A percentile compares a stretch with the other conserved stretches of the same genome.
These are phyloP conservation scores for Suillus ampliporus DNA, from an alignment of 768 basidiomycete species.

Conservation along the genomic window DNA sequence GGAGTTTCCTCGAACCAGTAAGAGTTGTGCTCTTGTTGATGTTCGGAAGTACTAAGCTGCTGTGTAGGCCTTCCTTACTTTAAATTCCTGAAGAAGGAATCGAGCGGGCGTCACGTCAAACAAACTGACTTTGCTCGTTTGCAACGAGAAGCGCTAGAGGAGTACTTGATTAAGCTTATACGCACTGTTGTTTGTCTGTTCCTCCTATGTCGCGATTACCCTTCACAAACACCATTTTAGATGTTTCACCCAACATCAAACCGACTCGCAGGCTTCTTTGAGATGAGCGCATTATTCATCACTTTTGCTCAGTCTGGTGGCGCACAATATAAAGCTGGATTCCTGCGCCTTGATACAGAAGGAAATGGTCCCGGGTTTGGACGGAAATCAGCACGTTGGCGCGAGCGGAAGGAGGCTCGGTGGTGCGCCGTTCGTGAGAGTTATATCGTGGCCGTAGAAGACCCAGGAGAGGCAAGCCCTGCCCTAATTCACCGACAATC, in stretches of 20 bases:
- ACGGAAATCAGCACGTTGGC: conserved; percentile 66
- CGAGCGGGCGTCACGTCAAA: conserved; percentile 54
- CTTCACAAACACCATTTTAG: conserved; percentile 43
- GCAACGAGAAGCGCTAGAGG: conserved; percentile 84
- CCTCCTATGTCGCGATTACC: conserved; percentile 11
- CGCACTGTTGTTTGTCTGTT: conserved; percentile 75
- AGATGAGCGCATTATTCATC: conserved; percentile 88
- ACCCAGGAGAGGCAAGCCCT: conserved; percentile 77
- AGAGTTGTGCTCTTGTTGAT: conserved; percentile 19
- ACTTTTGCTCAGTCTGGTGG: conserved; percentile 81
- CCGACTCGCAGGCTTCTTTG: conserved; percentile 87
- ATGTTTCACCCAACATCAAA: conserved; percentile 97
- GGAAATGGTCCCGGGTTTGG: conserved; percentile 63
- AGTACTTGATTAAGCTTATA: conserved; percentile 86
- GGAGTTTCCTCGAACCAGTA: conserved; percentile 88
- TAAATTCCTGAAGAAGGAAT: conserved; percentile 78
- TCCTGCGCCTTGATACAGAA: conserved; percentile 62
- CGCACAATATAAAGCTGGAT: conserved; percentile 90
- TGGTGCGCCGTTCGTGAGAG: conserved; percentile 96
- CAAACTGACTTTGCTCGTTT: conserved; percentile 79
- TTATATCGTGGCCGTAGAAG: conserved; percentile 85
- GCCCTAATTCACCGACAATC: neutral
- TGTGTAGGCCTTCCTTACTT: conserved; percentile 83
- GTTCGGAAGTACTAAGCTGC: conserved; percentile 4
- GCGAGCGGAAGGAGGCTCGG: conserved; percentile 64